These are phyloP conservation scores for Turnera subulata DNA, from an alignment of 345 rosid genomes.

Conservation along the genomic window DNA sequence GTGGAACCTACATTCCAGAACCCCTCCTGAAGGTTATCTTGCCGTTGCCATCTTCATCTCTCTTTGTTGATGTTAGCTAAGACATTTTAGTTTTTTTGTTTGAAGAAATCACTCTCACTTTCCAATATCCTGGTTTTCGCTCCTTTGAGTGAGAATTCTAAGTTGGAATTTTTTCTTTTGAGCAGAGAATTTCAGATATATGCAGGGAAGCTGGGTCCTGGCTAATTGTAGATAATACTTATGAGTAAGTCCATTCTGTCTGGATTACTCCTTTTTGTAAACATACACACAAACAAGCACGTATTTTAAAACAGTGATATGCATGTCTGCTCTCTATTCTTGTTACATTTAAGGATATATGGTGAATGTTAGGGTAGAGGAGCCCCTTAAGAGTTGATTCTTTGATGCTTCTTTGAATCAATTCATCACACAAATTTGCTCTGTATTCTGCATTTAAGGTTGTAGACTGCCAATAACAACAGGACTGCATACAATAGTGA, in stretches of 20 bases:
- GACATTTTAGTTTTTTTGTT: no score
- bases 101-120: constrained; percentile 9
- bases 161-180: constrained; percentile 22
- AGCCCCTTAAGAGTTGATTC: no score
- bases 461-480: no score
- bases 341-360: background rate
- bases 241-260: constrained; percentile 62
- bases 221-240: constrained; percentile 96
- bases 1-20: constrained; percentile 87
- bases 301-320: no score
- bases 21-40: constrained; percentile 67
- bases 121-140: constrained; percentile 2
- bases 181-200: constrained; percentile 78
- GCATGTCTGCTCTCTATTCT: no score
- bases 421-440: no score
- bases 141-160: constrained; percentile 5
- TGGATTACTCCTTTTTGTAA: background rate
- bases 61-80: background rate
- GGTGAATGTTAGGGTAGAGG: background rate
- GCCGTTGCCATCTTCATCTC: background rate
- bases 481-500: no score
- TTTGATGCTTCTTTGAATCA: no score
- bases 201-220: constrained; percentile 85
- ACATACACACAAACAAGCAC: no score
- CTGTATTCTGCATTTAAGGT: no score